Evolutionary conservation across 305 asterid species (phyloP).

Genomic region (Fraxinus angustifolia): DNA sequence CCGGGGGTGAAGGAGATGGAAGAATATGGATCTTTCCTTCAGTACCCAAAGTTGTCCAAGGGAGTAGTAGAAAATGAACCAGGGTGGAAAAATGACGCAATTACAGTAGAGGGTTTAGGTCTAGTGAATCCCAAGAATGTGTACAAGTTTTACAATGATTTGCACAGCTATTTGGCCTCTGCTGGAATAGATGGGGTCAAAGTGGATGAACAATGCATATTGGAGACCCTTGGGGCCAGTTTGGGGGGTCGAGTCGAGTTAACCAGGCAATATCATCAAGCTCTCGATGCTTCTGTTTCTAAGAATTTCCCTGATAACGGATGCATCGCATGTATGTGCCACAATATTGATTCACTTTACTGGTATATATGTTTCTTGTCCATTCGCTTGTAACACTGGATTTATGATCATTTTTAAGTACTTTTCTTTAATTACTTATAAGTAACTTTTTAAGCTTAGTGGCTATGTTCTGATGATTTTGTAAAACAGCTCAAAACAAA

Average conservation of each 20-base stretch:
- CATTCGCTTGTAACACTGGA: not conserved
- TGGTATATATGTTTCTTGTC: constrained; percentile 1
- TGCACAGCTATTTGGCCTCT: constrained; percentile 15
- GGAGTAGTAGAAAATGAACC: constrained; percentile 2
- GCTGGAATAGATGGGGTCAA: constrained; percentile 10
- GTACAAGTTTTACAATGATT: constrained; percentile 21
- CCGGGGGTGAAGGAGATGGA: constrained; percentile 1
- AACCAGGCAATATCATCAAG: constrained; percentile 21
- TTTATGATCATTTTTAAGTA: not conserved
- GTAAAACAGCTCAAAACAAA: constrained; percentile 13
- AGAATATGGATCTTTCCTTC: not conserved
- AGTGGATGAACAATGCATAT: constrained; percentile 15
- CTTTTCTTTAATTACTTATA: not conserved
- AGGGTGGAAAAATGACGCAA: not conserved
- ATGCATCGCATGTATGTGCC: constrained; percentile 25
- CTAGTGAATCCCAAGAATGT: constrained; percentile 21
- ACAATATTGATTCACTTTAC: constrained; percentile 18
- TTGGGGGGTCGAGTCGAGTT: constrained; percentile 23
- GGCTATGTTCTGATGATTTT: not conserved
- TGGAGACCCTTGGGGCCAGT: constrained; percentile 23
- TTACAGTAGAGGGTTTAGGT: constrained; percentile 18
- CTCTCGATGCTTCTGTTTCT: constrained; percentile 25
- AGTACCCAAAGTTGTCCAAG: not conserved
- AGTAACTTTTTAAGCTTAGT: not conserved
- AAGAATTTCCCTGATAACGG: constrained; percentile 23